Evolutionary conservation across 805 yeast genomes (phyloP).

Genomic region (Myxozyma nipponensis): DNA sequence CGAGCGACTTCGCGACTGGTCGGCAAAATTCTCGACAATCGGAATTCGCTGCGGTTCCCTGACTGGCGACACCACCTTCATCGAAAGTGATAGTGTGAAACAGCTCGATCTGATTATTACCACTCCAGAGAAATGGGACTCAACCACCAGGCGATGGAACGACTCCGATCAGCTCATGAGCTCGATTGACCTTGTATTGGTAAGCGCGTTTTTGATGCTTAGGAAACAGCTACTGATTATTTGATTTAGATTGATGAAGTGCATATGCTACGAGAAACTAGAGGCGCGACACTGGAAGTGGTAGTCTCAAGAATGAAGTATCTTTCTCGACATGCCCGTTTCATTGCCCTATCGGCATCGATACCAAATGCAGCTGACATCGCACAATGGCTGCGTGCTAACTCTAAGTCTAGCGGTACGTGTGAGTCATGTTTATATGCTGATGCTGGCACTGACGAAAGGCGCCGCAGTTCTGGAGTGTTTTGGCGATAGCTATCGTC

Average conservation of each 20-base stretch:
- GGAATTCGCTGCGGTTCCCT: slow-evolving; percentile 48
- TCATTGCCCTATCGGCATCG: slow-evolving; percentile 51
- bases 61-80: slow-evolving; percentile 51
- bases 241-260: slow-evolving; percentile 62
- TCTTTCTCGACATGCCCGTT: slow-evolving; percentile 39
- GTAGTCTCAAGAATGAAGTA: slow-evolving; percentile 48
- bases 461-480: slow-evolving; percentile 39
- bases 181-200: slow-evolving; percentile 45
- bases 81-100: slow-evolving; percentile 46
- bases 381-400: slow-evolving; percentile 44
- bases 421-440: background rate
- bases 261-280: slow-evolving; percentile 44
- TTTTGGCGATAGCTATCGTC: slow-evolving; percentile 49
- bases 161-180: slow-evolving; percentile 42
- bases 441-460: background rate
- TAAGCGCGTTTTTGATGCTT: slow-evolving; percentile 42
- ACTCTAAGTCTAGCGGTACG: slow-evolving; percentile 10
- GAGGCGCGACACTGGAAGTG: slow-evolving; percentile 51
- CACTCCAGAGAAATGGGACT: slow-evolving; percentile 64
- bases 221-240: slow-evolving; percentile 63
- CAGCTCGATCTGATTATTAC: slow-evolving; percentile 52
- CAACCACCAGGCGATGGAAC: slow-evolving; percentile 50
- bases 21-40: slow-evolving; percentile 39
- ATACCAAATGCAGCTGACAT: slow-evolving; percentile 51
- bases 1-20: slow-evolving; percentile 50